Evolutionary conservation across 768 basidiomycete species (phyloP), one percentile per base, ranked within the genome.

Genomic region (Pleurotus tuoliensis): DNA sequence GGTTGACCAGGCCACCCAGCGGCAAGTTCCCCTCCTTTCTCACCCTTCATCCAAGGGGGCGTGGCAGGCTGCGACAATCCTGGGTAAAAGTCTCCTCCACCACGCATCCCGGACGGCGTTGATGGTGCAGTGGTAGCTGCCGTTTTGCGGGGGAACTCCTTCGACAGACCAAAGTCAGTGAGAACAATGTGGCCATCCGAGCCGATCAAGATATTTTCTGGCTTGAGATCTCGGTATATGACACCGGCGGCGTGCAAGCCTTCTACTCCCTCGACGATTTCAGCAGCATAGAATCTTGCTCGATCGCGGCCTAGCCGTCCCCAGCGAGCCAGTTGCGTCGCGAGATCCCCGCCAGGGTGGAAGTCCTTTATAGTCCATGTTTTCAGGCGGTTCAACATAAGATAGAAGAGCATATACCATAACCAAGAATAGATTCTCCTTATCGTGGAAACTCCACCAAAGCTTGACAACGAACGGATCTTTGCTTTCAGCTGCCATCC

Each of bases 371-470:
- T 39, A 44, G 20, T 52, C 48, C 45, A 38, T 67, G 52, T 60
- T 25, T 38, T 45, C 37, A 47, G 27, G 58, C 13, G 55, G 63
- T 4, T 57, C 56, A 62, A 64, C 37, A 60, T 55, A 56, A n/a
- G 38, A 48, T 44, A 51, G 57, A 59, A 53, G 63, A 61, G 59
- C 62, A 76, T 73, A 63, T 59, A 89, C 90, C 90, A 99, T 95
- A 44, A 98, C 93, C 66, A 99, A 82, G 74, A 95, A 98, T 60
- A 98, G 73, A 67, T 97, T 96, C 70, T 98, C 94, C 73, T 91
- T 90, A 73, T 98, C 95, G 71, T 98, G 95, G 76, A 98, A 99
- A 71, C 90, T 90, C 89, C 92, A 95, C 85, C 93, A 92, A 15
- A 99, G 82, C 69, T 89, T 92, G 59, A 98, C 93, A 52, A 98